phyloP scores from a whole-genome alignment of 164 flowering plant genomes.

The Cinnamomum chago region DNA sequence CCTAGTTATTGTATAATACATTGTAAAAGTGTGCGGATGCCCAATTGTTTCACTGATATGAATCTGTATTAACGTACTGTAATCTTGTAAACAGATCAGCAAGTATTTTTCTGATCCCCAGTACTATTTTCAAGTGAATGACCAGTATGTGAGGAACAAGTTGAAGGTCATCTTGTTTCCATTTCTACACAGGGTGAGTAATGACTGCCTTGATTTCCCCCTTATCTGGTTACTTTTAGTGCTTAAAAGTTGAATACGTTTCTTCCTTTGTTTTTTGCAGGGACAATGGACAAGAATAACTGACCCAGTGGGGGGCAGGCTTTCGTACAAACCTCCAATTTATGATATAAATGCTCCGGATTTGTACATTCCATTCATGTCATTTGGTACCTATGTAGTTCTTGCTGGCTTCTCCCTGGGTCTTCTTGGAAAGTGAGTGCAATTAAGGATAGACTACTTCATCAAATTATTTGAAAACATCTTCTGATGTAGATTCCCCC shows the following conservation, averaged over 20 bases:
- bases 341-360: constrained; percentile 67
- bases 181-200: constrained; percentile 59
- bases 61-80: too few relatives aligned
- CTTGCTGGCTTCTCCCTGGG: constrained; percentile 54
- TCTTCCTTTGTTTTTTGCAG: constrained; percentile 15
- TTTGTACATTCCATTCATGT: constrained; percentile 62
- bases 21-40: too few relatives aligned
- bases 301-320: constrained; percentile 60
- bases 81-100: constrained; percentile 43
- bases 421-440: constrained; percentile 36
- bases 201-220: neutral
- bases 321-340: constrained; percentile 60
- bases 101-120: constrained; percentile 70
- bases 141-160: constrained; percentile 76
- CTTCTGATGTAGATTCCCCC: too few relatives aligned
- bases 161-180: constrained; percentile 70
- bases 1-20: constrained; percentile 1
- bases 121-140: constrained; percentile 80
- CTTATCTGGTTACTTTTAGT: neutral
- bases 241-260: neutral
- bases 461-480: too few relatives aligned
- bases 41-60: too few relatives aligned
- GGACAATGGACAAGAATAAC: constrained; percentile 64
- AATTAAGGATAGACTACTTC: too few relatives aligned
- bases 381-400: constrained; percentile 55